Evolutionary conservation across 768 basidiomycete genomes (phyloP).

Genomic region (Auriscalpium orientale): DNA sequence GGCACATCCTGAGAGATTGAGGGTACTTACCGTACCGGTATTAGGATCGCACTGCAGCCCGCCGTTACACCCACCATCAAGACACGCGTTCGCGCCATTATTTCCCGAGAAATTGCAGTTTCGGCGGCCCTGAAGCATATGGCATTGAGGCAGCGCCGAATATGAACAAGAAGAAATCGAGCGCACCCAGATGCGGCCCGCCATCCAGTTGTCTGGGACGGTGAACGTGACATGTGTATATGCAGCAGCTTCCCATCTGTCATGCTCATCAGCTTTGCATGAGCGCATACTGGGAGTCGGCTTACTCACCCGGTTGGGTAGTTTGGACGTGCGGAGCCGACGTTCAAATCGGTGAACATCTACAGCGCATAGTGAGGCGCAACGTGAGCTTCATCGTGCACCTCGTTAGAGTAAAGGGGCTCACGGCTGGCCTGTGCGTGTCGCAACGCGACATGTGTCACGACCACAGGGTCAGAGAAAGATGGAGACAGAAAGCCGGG

Average conservation of each 20-base stretch:
- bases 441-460: neutral
- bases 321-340: constrained; percentile 36
- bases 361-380: constrained; percentile 11
- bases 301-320: constrained; percentile 37
- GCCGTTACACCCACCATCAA: constrained; percentile 63
- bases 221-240: constrained; percentile 35
- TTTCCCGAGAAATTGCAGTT: constrained; percentile 52
- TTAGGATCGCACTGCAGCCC: constrained; percentile 49
- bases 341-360: constrained; percentile 56
- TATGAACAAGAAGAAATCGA: neutral
- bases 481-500: no score
- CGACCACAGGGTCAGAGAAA: neutral
- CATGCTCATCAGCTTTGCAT: neutral
- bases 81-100: constrained; percentile 49
- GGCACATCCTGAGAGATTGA: neutral
- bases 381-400: neutral
- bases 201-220: constrained; percentile 58
- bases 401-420: no score
- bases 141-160: neutral
- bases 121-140: constrained; percentile 7
- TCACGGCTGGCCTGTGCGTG: neutral
- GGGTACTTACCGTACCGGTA: constrained; percentile 37
- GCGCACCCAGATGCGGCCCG: constrained; percentile 56
- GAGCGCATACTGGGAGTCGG: neutral
- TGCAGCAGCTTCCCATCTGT: constrained; percentile 29